A percentile compares a stretch with the other conserved stretches of the same genome.
Conservation (phyloP, 768 basidiomycete genomes). For the Boletus tomentosulus region DNA sequence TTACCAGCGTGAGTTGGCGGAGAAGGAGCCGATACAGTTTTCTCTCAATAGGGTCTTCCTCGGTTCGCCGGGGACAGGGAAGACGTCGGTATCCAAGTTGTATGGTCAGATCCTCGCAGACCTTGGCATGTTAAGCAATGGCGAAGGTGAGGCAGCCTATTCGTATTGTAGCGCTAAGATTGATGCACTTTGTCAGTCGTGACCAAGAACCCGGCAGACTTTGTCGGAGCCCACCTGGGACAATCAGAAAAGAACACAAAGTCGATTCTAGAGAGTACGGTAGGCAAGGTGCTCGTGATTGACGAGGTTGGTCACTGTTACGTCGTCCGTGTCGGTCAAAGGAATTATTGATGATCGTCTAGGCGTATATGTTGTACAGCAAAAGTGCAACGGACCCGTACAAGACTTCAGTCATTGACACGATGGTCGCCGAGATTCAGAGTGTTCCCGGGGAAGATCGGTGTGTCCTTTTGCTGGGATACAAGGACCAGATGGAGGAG, state of each 20-base stretch:
- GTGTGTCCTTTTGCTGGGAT: slow-evolving; percentile 63
- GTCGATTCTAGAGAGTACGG: slow-evolving; percentile 51
- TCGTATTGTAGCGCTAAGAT: not conserved
- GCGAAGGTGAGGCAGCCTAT: slow-evolving; percentile 49
- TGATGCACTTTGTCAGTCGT: slow-evolving; percentile 40
- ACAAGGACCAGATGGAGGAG: slow-evolving; percentile 60
- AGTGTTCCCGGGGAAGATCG: slow-evolving; percentile 67
- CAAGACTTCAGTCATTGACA: slow-evolving; percentile 71
- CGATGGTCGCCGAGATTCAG: slow-evolving; percentile 72
- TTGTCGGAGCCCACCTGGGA: slow-evolving; percentile 55
- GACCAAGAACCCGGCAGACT: slow-evolving; percentile 66
- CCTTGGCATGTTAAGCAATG: slow-evolving; percentile 62
- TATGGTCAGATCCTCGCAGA: slow-evolving; percentile 64
- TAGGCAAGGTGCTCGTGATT: slow-evolving; percentile 68
- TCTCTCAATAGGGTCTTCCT: slow-evolving; percentile 65
- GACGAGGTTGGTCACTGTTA: slow-evolving; percentile 48
- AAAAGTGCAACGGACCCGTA: slow-evolving; percentile 41
- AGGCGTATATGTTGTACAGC: slow-evolving; percentile 70
- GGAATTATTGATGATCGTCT: not conserved
- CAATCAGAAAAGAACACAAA: slow-evolving; percentile 64
- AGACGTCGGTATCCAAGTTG: slow-evolving; percentile 65
- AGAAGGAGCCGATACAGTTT: slow-evolving; percentile 47
- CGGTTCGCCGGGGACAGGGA: slow-evolving; percentile 69
- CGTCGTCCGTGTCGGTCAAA: not conserved
- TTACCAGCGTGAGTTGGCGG: slow-evolving; percentile 55